phyloP scores from a whole-genome alignment of 164 flowering plant species.

The Taxillus chinensis region DNA sequence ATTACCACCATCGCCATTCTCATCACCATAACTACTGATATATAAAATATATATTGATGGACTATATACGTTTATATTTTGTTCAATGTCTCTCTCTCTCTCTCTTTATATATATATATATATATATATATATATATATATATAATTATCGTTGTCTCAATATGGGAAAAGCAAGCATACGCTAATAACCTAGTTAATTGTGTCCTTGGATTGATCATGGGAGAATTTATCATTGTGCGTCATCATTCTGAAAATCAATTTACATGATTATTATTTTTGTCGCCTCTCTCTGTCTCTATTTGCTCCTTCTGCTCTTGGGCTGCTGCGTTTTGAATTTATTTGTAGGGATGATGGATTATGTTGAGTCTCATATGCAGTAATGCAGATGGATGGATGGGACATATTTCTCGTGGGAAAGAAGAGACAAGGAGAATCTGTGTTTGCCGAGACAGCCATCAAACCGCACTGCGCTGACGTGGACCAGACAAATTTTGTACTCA shows the following conservation, averaged over 20 bases:
- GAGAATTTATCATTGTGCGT: too few relatives aligned
- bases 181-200: too few relatives aligned
- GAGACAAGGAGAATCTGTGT: background rate
- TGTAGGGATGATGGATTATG: background rate
- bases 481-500: slow-evolving; percentile 15
- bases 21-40: background rate
- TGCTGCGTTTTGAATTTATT: background rate
- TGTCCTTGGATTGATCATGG: too few relatives aligned
- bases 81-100: background rate
- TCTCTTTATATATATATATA: background rate
- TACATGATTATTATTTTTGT: background rate
- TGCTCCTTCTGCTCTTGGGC: too few relatives aligned
- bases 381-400: background rate
- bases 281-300: too few relatives aligned
- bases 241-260: too few relatives aligned
- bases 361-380: background rate
- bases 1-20: slow-evolving; percentile 36
- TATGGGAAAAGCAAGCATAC: background rate
- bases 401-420: background rate
- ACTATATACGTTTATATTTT: background rate
- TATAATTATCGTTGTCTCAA: background rate
- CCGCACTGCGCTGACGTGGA: too few relatives aligned
- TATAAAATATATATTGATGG: background rate
- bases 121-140: background rate
- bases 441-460: background rate